phyloP scores from a whole-genome alignment of 1,139 yeast species.

The Martiniozyma asiatica region DNA sequence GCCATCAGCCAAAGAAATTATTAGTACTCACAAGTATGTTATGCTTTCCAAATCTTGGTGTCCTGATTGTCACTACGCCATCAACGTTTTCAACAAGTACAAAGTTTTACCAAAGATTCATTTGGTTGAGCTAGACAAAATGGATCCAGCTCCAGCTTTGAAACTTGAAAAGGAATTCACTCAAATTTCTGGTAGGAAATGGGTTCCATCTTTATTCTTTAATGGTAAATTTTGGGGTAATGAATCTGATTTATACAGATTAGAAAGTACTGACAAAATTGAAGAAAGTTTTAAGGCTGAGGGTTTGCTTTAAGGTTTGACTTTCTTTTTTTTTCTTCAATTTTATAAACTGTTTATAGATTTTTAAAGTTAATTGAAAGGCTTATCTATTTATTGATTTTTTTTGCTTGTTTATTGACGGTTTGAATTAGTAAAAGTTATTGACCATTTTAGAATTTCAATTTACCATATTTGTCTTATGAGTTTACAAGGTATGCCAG shows the following conservation, averaged over 20 bases:
- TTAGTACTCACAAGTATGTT: conserved; percentile 35
- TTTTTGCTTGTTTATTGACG: too few species aligned
- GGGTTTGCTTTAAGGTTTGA: conserved; percentile 28
- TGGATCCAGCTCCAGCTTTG: conserved; percentile 39
- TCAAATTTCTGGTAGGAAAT: conserved; percentile 47
- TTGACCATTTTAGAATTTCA: too few species aligned
- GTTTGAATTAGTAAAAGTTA: too few species aligned
- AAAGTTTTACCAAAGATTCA: conserved; percentile 37
- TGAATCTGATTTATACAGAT: conserved; percentile 37
- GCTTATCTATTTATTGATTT: too few species aligned
- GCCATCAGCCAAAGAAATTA: conserved; percentile 25
- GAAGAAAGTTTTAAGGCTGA: conserved; percentile 31
- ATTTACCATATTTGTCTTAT: too few species aligned
- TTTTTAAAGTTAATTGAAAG: too few species aligned
- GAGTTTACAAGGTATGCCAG: too few species aligned
- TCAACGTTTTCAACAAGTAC: conserved; percentile 39
- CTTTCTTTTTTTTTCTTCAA: not conserved
- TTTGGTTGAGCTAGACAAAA: conserved; percentile 49
- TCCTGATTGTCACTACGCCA: conserved; percentile 61
- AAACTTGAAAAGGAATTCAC: conserved; percentile 51
- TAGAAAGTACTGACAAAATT: conserved; percentile 33
- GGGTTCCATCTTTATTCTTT: conserved; percentile 63
- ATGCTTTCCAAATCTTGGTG: conserved; percentile 68
- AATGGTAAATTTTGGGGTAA: conserved; percentile 53
- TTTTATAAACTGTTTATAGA: not conserved